Evolutionary conservation across 495 filamentous ascomycete genomes (phyloP).

Genomic region (Aspergillus sparsus): DNA sequence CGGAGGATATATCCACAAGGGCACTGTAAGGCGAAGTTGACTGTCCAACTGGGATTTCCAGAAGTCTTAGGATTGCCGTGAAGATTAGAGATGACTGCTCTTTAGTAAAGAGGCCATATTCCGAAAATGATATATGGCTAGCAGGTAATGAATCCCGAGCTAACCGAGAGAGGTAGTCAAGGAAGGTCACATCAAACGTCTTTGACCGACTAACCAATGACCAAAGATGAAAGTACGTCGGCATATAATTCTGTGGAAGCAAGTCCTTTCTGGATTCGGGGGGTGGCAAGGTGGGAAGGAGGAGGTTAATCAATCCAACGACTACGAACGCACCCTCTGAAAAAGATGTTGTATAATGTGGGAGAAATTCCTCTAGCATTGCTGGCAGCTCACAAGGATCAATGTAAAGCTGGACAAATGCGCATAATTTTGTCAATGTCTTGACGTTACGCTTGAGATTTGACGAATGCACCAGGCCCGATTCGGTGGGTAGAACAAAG

Average conservation of each 20-base stretch:
- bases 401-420: constrained; percentile 88
- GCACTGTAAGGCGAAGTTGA: constrained; percentile 87
- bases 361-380: constrained; percentile 92
- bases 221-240: constrained; percentile 95
- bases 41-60: constrained; percentile 97
- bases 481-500: constrained; percentile 82
- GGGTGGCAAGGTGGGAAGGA: constrained; percentile 83
- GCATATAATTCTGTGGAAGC: constrained; percentile 80
- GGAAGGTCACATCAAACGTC: constrained; percentile 78
- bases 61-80: constrained; percentile 81
- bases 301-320: constrained; percentile 75
- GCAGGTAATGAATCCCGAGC: constrained; percentile 78
- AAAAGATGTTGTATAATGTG: constrained; percentile 94
- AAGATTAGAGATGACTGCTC: constrained; percentile 94
- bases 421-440: constrained; percentile 81
- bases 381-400: constrained; percentile 80
- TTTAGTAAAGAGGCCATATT: constrained; percentile 86
- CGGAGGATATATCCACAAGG: constrained; percentile 77
- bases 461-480: constrained; percentile 62
- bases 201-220: constrained; percentile 88
- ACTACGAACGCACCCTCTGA: constrained; percentile 88
- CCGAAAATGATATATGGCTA: constrained; percentile 74
- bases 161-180: constrained; percentile 86
- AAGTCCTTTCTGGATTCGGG: constrained; percentile 68
- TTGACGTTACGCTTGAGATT: constrained; percentile 68